Percentiles rank a stretch among this genome's conserved stretches.
These are phyloP conservation scores for Cinnamomum micranthum DNA, from an alignment of 164 flowering plant species.

Conservation along the genomic window DNA sequence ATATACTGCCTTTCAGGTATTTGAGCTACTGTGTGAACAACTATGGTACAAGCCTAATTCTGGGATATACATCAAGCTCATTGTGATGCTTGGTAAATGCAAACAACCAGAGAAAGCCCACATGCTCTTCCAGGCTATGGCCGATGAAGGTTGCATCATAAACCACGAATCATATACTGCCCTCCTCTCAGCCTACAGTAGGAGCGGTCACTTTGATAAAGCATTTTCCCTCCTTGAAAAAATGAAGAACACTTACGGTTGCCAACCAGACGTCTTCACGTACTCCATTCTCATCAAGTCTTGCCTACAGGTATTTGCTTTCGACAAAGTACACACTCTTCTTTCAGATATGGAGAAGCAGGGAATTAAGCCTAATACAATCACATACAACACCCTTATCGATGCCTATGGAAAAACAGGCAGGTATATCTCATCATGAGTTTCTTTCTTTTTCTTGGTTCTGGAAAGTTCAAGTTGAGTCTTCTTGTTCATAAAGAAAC, in stretches of 20 bases:
- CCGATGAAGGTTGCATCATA: conserved; percentile 73
- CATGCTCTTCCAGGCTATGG: conserved; percentile 66
- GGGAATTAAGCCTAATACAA: conserved; percentile 69
- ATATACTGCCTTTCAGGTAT: conserved; percentile 47
- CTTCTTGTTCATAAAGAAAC: not conserved
- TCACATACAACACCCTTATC: conserved; percentile 84
- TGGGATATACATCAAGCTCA: conserved; percentile 74
- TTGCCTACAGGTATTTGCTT: conserved; percentile 66
- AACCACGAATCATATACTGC: conserved; percentile 81
- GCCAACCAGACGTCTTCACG: conserved; percentile 79
- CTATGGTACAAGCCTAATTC: conserved; percentile 84
- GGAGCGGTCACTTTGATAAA: conserved; percentile 64
- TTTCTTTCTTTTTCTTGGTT: not conserved
- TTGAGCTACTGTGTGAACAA: conserved; percentile 84
- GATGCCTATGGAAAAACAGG: conserved; percentile 90
- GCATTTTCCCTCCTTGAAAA: conserved; percentile 71
- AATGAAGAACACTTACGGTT: conserved; percentile 64
- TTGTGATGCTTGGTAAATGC: conserved; percentile 98
- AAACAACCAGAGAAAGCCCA: conserved; percentile 86
- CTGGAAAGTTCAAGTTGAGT: not conserved
- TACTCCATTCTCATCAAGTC: conserved; percentile 87
- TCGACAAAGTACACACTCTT: conserved; percentile 50
- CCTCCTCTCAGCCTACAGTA: conserved; percentile 81
- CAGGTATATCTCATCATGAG: conserved; percentile 36
- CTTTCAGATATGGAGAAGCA: conserved; percentile 65